A percentile compares a stretch with the other conserved stretches of the same genome.
Evolutionary conservation across 495 filamentous ascomycete species (phyloP).

Genomic region (Viridothelium virens): DNA sequence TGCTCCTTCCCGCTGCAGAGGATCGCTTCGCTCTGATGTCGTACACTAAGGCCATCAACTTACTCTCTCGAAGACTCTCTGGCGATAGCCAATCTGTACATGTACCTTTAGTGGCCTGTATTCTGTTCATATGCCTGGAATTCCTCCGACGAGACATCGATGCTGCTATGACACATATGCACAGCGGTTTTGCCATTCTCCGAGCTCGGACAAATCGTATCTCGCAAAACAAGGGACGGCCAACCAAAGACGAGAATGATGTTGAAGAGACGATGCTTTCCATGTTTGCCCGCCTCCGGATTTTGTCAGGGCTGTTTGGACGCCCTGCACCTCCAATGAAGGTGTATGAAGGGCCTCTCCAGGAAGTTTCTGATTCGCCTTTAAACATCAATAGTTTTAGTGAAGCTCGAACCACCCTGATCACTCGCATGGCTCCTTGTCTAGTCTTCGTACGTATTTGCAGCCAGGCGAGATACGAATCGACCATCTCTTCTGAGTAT

Average conservation of each 20-base stretch:
- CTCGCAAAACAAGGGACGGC: not conserved
- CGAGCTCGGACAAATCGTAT: not conserved
- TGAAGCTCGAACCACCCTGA: not conserved
- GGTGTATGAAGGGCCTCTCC: not conserved
- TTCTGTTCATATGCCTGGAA: constrained; percentile 16
- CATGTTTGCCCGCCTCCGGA: constrained; percentile 19
- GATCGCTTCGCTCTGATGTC: constrained; percentile 18
- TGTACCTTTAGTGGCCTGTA: constrained; percentile 6
- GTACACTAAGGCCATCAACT: constrained; percentile 20
- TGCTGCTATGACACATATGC: constrained; percentile 12
- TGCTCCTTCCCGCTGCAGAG: not conserved
- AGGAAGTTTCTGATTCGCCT: not conserved
- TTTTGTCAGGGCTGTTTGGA: constrained; percentile 20
- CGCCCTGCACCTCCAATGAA: constrained; percentile 6
- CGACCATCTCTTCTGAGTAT: not conserved
- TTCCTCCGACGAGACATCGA: constrained; percentile 10
- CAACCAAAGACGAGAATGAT: not conserved
- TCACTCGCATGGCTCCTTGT: constrained; percentile 6
- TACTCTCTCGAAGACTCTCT: constrained; percentile 14
- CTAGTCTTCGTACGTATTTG: constrained; percentile 3
- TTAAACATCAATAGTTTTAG: not conserved
- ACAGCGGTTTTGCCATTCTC: constrained; percentile 13
- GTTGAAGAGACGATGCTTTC: constrained; percentile 19
- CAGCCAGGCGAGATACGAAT: not conserved
- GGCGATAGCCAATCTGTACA: not conserved